phyloP scores from a whole-genome alignment of 2,329 filamentous ascomycete species.

The Zasmidium angulare region DNA sequence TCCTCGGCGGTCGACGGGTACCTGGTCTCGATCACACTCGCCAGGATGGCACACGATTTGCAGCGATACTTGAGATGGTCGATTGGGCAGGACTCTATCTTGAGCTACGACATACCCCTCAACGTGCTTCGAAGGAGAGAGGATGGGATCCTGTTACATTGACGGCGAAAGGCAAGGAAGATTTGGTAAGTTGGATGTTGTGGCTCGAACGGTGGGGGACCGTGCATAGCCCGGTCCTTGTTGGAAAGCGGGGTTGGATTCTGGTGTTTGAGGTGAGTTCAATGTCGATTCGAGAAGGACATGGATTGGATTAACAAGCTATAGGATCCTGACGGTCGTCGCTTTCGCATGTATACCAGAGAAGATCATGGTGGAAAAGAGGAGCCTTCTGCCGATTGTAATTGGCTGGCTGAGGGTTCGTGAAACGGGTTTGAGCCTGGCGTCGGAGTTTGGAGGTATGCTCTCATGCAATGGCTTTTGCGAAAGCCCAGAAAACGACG shows the following conservation, averaged over 20 bases:
- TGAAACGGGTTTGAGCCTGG: no score
- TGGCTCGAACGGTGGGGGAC: background rate
- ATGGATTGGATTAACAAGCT: background rate
- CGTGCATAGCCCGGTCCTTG: background rate
- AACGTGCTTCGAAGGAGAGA: background rate
- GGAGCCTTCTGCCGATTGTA: background rate
- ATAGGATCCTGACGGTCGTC: background rate
- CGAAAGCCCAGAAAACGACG: no score
- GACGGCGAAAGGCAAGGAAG: background rate
- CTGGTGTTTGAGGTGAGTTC: background rate
- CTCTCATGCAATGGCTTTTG: no score
- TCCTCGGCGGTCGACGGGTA: conserved; percentile 11
- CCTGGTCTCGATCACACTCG: conserved; percentile 11
- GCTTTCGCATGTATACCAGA: background rate
- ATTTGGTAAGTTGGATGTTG: background rate
- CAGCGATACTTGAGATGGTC: background rate
- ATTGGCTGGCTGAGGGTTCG: background rate
- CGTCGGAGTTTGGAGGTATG: no score
- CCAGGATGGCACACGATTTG: background rate
- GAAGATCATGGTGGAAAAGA: background rate
- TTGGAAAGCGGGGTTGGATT: background rate
- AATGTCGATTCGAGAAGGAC: background rate
- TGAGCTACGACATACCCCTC: background rate
- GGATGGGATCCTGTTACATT: background rate
- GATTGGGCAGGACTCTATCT: background rate